Evolutionary conservation across 148 eudicot species (phyloP).

Genomic region (Simmondsia chinensis): DNA sequence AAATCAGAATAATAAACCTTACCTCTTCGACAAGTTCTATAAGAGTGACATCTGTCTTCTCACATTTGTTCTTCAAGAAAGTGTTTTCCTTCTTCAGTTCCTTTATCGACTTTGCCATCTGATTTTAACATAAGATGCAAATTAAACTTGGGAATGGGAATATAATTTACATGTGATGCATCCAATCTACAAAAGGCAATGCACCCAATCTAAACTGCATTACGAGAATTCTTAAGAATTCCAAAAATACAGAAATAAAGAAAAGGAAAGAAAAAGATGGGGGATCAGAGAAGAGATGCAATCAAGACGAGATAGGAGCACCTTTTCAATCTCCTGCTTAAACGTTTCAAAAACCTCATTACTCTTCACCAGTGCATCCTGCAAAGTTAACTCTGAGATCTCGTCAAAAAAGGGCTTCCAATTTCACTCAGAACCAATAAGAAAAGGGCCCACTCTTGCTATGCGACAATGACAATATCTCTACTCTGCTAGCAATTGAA

Average conservation of each 20-base stretch:
- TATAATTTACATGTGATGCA: no score
- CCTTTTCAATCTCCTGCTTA: conserved; percentile 97
- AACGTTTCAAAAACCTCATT: conserved; percentile 95
- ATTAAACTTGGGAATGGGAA: no score
- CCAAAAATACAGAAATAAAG: no score
- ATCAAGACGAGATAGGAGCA: conserved; percentile 12
- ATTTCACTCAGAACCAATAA: no score
- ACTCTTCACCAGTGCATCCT: conserved; percentile 95
- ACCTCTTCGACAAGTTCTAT: conserved; percentile 93
- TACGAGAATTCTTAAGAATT: no score
- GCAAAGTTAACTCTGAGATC: conserved; percentile 14
- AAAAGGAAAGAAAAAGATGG: no score
- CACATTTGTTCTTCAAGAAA: conserved; percentile 81
- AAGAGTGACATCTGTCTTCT: conserved; percentile 72
- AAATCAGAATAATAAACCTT: conserved; percentile 8
- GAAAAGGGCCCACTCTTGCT: no score
- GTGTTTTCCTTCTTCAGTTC: conserved; percentile 85
- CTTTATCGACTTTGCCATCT: conserved; percentile 88
- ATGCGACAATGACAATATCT: not conserved
- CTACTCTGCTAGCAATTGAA: not conserved
- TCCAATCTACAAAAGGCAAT: no score
- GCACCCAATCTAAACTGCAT: no score
- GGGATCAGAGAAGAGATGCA: conserved; percentile 1
- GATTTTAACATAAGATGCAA: conserved; percentile 13
- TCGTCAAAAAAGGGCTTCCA: not conserved